Evolutionary conservation across 306 rosid species (phyloP), one percentile per base, ranked within the genome.

Genomic region (Corylus americana): DNA sequence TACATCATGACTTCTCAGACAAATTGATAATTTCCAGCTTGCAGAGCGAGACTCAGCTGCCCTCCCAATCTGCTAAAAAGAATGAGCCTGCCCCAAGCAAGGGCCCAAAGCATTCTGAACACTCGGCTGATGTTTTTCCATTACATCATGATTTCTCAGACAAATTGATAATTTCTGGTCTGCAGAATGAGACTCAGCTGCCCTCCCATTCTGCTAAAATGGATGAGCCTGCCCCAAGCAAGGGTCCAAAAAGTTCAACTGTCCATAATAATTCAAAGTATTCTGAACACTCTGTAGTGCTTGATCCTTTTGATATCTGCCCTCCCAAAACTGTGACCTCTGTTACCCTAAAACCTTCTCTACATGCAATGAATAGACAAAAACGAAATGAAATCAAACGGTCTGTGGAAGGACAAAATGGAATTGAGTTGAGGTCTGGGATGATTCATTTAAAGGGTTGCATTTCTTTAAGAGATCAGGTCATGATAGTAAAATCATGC

Each of bases 371-470:
- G 70, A 94, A 94, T 62, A 85, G 86, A 78, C 91, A 86, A 82
- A 86, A 2, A 70, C 78, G 87, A 77, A 83, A 87, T 7, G 84
- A 85, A 76, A 57, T 20, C 71, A 85, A 80, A 49, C 73, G 71
- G 49, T 42, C 74, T 35, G 1, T 3, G 79, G 87, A 78, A 50
- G 74, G 55, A 27, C 10, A 20, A n/a, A 64, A 22, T 51, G 78
- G 73, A 42, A 5, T 0, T 2, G 53, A 84, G 1, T 83, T 90
- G 55, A 80, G 84, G 72, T 45, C 90, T 53, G 98, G 97, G 45
- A 86, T 95, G 98, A 80, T 92, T 35, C 77, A 72, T 63, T 78
- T 90, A 77, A 95, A 84, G 86, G 31, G 75, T 9, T 79, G 71
- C 83, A 77, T 95, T 70, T 55, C 86, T 3, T 3, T 58, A 12